Evolutionary conservation across 2,329 filamentous ascomycete genomes (phyloP), one percentile per base, ranked within the genome.

Genomic region (Penicillium italicum): DNA sequence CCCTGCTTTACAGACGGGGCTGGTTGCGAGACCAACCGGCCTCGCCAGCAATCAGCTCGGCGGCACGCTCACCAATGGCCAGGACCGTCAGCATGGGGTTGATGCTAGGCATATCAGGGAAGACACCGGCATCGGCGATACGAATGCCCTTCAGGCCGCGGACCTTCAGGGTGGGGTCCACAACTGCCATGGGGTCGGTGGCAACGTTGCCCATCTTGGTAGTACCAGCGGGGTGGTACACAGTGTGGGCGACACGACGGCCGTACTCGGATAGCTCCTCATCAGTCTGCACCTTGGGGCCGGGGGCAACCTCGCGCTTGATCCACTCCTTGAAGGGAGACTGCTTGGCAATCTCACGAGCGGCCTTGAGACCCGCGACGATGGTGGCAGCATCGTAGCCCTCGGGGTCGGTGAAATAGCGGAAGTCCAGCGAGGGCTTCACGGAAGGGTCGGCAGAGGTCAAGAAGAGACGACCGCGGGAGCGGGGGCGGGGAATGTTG

Each of bases 71-170:
- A 8, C 89, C 91, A 66, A 95, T 84, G 50, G 85, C 87, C 69
- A 96, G 74, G 5, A 96, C 91, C 1, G 91, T 96, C 69, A 96
- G 78, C 91, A 96, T 94, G 56, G 90, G 91, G 78, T 96, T 96
- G 72, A 94, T 88, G 51, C 83, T 88, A 43, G 89, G 82, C 85
- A 96, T 95, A 58, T 88, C 88, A 0, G 91, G 91, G 79, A 96
- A 96, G 48, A 96, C 84, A 66, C 91, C 90, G 0, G 91, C 91
- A 72, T 96, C 91, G 1, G 90, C 90, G 63, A 96, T 90, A 55
- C 91, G 83, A 55, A 95, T 75, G 30, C 84, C 85, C 77, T 85
- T 84, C 61, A 95, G 74, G 0, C 89, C 90, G 28, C 85, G 80
- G 30, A 96, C 79, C 76, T 83, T 87, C 59, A 96, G 75, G 69